Percentiles rank a stretch among this genome's conserved stretches.
phyloP scores from a whole-genome alignment of 805 yeast species.

The Ogataea henricii region DNA sequence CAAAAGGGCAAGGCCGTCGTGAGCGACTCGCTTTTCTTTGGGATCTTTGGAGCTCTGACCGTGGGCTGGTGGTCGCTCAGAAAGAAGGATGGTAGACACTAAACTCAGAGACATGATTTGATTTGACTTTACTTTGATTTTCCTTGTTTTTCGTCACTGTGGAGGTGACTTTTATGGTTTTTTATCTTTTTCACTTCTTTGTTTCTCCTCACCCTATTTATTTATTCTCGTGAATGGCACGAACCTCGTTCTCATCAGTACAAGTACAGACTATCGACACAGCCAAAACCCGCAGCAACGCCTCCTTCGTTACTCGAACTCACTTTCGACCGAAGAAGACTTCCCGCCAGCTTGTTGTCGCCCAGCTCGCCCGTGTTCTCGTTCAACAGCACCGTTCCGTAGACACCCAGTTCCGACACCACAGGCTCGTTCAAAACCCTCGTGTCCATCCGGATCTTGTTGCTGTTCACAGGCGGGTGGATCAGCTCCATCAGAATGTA shows the following conservation, averaged over 20 bases:
- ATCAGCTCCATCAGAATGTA: constrained; percentile 94
- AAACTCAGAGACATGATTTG: too few relatives aligned
- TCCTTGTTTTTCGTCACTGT: neutral
- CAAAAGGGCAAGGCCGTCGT: constrained; percentile 3
- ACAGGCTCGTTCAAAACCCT: constrained; percentile 68
- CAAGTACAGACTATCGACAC: constrained; percentile 82
- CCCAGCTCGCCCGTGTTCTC: constrained; percentile 56
- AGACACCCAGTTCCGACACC: constrained; percentile 88
- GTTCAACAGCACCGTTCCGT: constrained; percentile 81
- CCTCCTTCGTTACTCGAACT: constrained; percentile 95
- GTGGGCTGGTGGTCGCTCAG: constrained; percentile 38
- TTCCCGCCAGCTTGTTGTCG: constrained; percentile 74
- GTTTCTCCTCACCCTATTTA: constrained; percentile 3
- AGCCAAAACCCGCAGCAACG: constrained; percentile 98
- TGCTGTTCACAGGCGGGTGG: constrained; percentile 67
- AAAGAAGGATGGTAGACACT: constrained; percentile 22
- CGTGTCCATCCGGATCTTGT: constrained; percentile 70
- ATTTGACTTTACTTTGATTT: too few relatives aligned
- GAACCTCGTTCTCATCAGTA: constrained; percentile 28
- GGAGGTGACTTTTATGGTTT: neutral
- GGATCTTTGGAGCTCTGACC: constrained; percentile 29
- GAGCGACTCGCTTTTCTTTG: constrained; percentile 28
- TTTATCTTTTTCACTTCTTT: neutral
- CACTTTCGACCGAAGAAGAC: constrained; percentile 85
- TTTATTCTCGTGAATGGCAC: neutral